Conservation (phyloP, 306 rosid genomes). For the Citrullus mucosospermus region DNA sequence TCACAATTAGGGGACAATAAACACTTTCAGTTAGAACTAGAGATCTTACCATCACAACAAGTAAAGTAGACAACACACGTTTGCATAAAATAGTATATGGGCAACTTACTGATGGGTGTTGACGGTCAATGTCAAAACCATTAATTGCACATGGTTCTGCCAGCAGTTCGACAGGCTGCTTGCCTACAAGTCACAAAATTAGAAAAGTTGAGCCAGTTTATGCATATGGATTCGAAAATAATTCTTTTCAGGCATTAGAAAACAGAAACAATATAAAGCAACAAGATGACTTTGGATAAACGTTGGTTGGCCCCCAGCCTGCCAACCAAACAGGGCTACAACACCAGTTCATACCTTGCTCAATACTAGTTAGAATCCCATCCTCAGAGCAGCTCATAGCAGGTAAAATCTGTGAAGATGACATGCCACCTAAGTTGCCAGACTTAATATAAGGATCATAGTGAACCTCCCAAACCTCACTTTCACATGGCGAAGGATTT, state of each 20-base stretch:
- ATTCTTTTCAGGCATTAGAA: background rate
- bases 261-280: background rate
- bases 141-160: slow-evolving; percentile 95
- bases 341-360: slow-evolving; percentile 46
- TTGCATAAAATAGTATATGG: background rate
- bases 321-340: background rate
- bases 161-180: slow-evolving; percentile 61
- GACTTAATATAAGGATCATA: slow-evolving; percentile 57
- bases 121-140: slow-evolving; percentile 73
- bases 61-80: background rate
- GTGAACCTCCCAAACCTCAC: slow-evolving; percentile 98
- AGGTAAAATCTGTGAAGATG: slow-evolving; percentile 66
- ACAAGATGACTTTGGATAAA: background rate
- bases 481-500: slow-evolving; percentile 46
- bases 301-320: background rate
- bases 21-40: background rate
- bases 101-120: slow-evolving; percentile 71
- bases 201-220: background rate
- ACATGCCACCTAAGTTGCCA: slow-evolving; percentile 29
- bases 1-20: background rate
- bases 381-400: slow-evolving; percentile 89
- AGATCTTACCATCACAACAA: background rate
- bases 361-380: slow-evolving; percentile 65
- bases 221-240: background rate
- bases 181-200: slow-evolving; percentile 30